phyloP scores from a whole-genome alignment of 305 asterid species.

The Fraxinus angustifolia region DNA sequence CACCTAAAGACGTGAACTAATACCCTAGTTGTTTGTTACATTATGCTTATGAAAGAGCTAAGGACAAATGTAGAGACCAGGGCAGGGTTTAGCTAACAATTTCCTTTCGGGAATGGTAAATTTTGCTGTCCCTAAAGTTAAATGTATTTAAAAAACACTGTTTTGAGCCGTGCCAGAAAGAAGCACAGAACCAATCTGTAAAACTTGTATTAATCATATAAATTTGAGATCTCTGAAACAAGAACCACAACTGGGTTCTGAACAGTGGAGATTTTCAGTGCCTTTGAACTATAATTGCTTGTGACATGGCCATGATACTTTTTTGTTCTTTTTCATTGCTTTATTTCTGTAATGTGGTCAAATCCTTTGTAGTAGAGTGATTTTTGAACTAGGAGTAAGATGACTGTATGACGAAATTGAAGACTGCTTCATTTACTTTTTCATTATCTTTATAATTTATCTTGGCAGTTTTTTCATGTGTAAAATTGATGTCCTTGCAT shows the following conservation, averaged over 20 bases:
- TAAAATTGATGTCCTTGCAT: not conserved
- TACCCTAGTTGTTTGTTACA: not conserved
- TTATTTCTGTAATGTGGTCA: not conserved
- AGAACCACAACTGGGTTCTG: not conserved
- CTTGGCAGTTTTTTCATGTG: not conserved
- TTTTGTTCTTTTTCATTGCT: not conserved
- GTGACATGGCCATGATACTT: not conserved
- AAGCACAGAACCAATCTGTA: not conserved
- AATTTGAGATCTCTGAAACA: not conserved
- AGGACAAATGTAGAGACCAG: not conserved
- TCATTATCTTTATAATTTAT: not conserved
- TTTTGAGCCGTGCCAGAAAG: not conserved
- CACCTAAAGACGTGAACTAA: not conserved
- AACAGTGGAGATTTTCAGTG: not conserved
- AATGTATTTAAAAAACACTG: not conserved
- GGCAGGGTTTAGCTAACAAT: not conserved
- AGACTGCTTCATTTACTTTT: not conserved
- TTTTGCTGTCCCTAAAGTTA: not conserved
- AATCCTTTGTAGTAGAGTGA: not conserved
- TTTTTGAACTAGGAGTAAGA: not conserved
- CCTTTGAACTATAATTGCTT: not conserved
- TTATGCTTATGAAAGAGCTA: not conserved
- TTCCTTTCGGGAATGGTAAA: not conserved
- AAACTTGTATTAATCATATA: not conserved
- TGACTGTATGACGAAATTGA: not conserved